Percentiles rank a stretch among this genome's conserved stretches.
phyloP scores from a whole-genome alignment of 2,329 filamentous ascomycete species.

The Fusarium odoratissimum region DNA sequence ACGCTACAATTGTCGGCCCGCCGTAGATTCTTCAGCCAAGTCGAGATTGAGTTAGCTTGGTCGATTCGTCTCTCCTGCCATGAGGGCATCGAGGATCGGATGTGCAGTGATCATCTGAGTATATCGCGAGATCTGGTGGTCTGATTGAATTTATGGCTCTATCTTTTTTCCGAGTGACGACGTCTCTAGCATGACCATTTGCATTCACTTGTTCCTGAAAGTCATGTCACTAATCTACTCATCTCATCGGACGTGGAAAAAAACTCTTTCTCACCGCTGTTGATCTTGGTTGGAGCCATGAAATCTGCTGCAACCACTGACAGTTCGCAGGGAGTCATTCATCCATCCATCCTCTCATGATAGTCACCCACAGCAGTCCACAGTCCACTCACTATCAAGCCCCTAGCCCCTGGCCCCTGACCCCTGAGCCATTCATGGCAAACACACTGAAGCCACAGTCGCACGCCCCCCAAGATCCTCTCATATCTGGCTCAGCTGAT shows the following conservation, averaged over 20 bases:
- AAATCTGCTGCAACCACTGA: slow-evolving; percentile 27
- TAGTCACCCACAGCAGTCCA: slow-evolving; percentile 2
- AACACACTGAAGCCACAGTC: slow-evolving; percentile 19
- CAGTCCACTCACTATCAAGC: slow-evolving; percentile 2
- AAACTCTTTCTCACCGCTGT: slow-evolving; percentile 34
- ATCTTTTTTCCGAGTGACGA: slow-evolving; percentile 4
- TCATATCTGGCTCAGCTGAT: slow-evolving; percentile 1
- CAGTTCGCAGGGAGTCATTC: slow-evolving; percentile 25
- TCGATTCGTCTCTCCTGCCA: not conserved
- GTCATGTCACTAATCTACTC: not conserved
- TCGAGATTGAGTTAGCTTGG: slow-evolving; percentile 2
- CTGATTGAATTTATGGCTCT: slow-evolving; percentile 21
- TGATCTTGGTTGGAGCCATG: slow-evolving; percentile 25
- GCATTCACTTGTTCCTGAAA: not conserved
- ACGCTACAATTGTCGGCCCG: slow-evolving; percentile 5
- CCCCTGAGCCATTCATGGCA: slow-evolving; percentile 31
- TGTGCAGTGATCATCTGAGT: slow-evolving; percentile 27
- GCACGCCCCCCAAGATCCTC: slow-evolving; percentile 20
- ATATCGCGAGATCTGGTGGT: slow-evolving; percentile 22
- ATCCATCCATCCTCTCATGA: slow-evolving; percentile 27
- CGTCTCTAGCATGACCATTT: slow-evolving; percentile 3
- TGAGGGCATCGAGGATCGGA: slow-evolving; percentile 23
- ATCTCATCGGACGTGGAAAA: not conserved
- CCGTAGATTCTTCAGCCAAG: slow-evolving; percentile 3
- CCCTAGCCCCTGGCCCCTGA: slow-evolving; percentile 29